Percentiles rank a stretch among this genome's conserved stretches.
These are phyloP conservation scores for Fraxinus velutina DNA, from an alignment of 305 asterid species.

Conservation along the genomic window DNA sequence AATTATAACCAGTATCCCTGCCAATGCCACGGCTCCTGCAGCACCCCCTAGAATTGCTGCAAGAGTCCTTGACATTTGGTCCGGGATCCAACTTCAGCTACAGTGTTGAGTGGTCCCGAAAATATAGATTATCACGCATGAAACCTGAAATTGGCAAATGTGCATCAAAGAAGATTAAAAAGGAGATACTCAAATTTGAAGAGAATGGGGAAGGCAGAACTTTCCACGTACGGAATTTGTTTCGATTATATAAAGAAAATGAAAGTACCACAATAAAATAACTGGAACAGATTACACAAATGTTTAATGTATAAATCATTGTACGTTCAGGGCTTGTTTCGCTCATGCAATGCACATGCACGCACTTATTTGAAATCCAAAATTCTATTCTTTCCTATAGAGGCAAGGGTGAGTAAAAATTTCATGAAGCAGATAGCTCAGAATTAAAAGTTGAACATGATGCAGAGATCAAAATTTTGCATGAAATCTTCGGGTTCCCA, in stretches of 20 bases:
- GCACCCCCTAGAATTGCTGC: constrained; percentile 93
- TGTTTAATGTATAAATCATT: neutral
- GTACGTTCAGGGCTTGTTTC: neutral
- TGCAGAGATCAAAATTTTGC: neutral
- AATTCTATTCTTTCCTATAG: neutral
- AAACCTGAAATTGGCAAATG: constrained; percentile 42
- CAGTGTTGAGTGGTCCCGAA: constrained; percentile 25
- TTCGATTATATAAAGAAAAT: neutral
- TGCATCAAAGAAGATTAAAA: constrained; percentile 5
- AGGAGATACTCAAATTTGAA: neutral
- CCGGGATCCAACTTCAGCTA: constrained; percentile 56
- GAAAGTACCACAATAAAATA: neutral
- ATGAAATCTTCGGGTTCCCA: neutral
- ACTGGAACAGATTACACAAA: constrained; percentile 3
- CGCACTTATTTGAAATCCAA: neutral
- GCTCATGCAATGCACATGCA: constrained; percentile 14
- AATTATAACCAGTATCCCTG: constrained; percentile 47
- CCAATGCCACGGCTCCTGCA: constrained; percentile 95
- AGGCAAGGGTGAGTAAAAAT: neutral
- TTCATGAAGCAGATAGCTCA: neutral
- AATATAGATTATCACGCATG: constrained; percentile 35
- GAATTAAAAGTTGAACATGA: neutral
- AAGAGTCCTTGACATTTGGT: constrained; percentile 89
- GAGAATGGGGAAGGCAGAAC: neutral
- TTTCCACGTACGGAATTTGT: neutral